A percentile compares a stretch with the other conserved stretches of the same genome.
These are phyloP conservation scores for Alectoria sarmentosa DNA, from an alignment of 495 filamentous ascomycete species.

Conservation along the genomic window DNA sequence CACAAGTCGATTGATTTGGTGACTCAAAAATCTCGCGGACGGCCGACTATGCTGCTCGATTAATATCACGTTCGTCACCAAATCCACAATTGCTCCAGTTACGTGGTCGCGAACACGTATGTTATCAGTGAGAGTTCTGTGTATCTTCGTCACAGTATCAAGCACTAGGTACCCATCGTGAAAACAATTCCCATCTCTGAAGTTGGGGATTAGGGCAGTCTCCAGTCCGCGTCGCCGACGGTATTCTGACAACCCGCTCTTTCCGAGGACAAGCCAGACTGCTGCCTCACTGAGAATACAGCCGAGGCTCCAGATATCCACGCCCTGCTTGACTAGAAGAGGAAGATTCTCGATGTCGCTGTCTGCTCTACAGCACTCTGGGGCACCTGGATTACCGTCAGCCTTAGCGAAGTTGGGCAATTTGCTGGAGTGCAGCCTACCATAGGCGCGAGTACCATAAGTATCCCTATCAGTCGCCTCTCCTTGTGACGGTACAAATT, in stretches of 20 bases:
- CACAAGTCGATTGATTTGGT: background rate
- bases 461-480: conserved; percentile 29
- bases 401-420: conserved; percentile 12
- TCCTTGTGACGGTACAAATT: conserved; percentile 11
- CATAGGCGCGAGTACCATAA: conserved; percentile 30
- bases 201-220: conserved; percentile 21
- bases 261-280: conserved; percentile 35
- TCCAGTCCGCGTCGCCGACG: conserved; percentile 27
- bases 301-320: conserved; percentile 43
- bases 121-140: conserved; percentile 22
- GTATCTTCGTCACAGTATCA: conserved; percentile 27
- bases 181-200: conserved; percentile 35
- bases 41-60: background rate
- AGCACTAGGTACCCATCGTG: conserved; percentile 37
- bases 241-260: conserved; percentile 32
- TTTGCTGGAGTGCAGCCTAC: conserved; percentile 19
- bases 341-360: conserved; percentile 17
- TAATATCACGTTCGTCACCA: conserved; percentile 27
- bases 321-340: conserved; percentile 22
- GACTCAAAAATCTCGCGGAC: conserved; percentile 1
- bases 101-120: conserved; percentile 23
- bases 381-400: conserved; percentile 30
- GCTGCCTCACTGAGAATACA: conserved; percentile 40
- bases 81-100: conserved; percentile 25
- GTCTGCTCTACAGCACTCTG: conserved; percentile 32